Percentiles rank a stretch among this genome's conserved stretches.
Conservation (phyloP, 441 rosid genomes). For the Mallotus japonicus region DNA sequence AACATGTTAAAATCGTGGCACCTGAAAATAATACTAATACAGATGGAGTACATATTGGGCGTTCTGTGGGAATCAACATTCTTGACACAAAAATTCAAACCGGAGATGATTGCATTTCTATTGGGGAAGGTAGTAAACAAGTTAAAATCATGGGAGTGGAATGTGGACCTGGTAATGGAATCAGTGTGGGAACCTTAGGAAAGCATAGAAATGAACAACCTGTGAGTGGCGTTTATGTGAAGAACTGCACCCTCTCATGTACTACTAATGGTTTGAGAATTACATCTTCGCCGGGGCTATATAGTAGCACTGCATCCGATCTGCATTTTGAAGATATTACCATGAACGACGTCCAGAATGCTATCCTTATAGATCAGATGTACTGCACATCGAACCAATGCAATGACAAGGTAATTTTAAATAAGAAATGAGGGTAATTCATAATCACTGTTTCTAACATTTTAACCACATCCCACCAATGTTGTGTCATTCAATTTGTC, state of each 20-base stretch:
- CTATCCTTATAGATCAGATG: conserved; percentile 14
- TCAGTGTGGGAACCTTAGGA: conserved; percentile 7
- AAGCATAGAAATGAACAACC: conserved; percentile 3
- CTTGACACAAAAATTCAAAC: not conserved
- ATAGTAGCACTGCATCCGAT: not conserved
- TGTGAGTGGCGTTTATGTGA: not conserved
- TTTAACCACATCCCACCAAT: too few species aligned
- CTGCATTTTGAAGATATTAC: conserved; percentile 7
- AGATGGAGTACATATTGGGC: conserved; percentile 6
- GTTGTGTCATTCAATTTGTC: too few species aligned
- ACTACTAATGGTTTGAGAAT: conserved; percentile 2
- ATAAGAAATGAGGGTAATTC: too few species aligned
- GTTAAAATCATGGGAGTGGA: not conserved
- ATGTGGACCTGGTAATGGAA: conserved; percentile 13
- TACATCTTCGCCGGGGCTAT: not conserved
- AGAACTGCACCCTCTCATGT: not conserved
- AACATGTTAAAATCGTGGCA: not conserved
- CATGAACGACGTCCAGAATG: not conserved
- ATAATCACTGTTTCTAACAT: too few species aligned
- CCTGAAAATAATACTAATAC: not conserved
- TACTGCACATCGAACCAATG: conserved; percentile 4
- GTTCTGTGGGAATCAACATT: not conserved
- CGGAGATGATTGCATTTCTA: conserved; percentile 4
- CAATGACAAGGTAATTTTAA: not conserved
- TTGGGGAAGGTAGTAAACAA: not conserved